A percentile compares a stretch with the other conserved stretches of the same genome.
phyloP scores from a whole-genome alignment of 2,329 filamentous ascomycete species.

The Pezicula radicicola region DNA sequence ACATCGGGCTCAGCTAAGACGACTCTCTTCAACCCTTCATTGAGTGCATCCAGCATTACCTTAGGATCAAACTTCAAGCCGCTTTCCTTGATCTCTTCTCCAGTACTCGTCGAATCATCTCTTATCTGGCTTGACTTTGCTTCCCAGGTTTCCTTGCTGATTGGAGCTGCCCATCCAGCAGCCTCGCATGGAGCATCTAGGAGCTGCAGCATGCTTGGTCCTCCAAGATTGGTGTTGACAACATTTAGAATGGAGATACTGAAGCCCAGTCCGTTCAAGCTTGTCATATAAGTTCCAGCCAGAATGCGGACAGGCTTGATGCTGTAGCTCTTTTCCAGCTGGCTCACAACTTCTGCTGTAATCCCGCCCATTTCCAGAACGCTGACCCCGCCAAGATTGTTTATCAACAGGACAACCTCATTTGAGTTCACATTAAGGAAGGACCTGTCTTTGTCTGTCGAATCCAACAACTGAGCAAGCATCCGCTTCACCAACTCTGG shows the following conservation, averaged over 20 bases:
- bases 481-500: constrained; percentile 54
- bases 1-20: constrained; percentile 63
- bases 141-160: constrained; percentile 57
- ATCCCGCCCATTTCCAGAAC: constrained; percentile 65
- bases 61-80: constrained; percentile 25
- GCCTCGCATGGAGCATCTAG: constrained; percentile 67
- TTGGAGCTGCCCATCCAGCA: constrained; percentile 62
- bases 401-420: constrained; percentile 62
- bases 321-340: constrained; percentile 54
- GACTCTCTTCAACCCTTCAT: constrained; percentile 51
- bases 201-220: constrained; percentile 56
- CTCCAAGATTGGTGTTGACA: constrained; percentile 44
- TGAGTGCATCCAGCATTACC: constrained; percentile 49
- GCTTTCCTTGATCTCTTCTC: constrained; percentile 29
- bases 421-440: constrained; percentile 59
- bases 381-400: constrained; percentile 68
- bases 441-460: constrained; percentile 59
- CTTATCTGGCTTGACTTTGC: constrained; percentile 34
- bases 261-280: constrained; percentile 69
- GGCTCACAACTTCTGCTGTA: constrained; percentile 61
- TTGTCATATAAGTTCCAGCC: constrained; percentile 69
- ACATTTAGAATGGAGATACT: constrained; percentile 65
- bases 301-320: constrained; percentile 61
- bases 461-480: constrained; percentile 61
- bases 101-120: constrained; percentile 16